These are phyloP conservation scores for Kwoniella europaea DNA, from an alignment of 768 basidiomycete genomes.

Conservation along the genomic window DNA sequence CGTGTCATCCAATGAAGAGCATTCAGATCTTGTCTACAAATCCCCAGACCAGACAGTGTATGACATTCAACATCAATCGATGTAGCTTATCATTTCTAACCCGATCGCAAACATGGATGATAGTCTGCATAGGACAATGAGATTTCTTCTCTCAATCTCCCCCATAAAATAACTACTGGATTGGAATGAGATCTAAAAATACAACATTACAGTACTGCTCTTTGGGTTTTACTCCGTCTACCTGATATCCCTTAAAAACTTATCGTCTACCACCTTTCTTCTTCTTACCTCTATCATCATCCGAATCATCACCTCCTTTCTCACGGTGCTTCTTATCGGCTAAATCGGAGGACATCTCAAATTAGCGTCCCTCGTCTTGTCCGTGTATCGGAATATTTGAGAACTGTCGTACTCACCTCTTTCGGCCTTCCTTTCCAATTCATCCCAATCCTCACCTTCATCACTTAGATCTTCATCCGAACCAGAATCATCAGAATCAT, in stretches of 20 bases:
- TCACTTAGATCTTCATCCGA: slow-evolving; percentile 49
- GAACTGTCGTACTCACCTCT: slow-evolving; percentile 65
- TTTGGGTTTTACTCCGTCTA: too few species aligned
- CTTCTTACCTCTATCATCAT: slow-evolving; percentile 51
- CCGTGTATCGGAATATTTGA: neutral
- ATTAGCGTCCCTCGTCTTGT: slow-evolving; percentile 6
- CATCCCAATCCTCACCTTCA: slow-evolving; percentile 94
- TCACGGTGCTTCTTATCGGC: slow-evolving; percentile 63
- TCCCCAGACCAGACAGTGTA: too few species aligned
- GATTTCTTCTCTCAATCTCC: too few species aligned
- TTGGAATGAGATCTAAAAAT: too few species aligned
- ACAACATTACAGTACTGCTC: too few species aligned
- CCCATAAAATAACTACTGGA: too few species aligned
- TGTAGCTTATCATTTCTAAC: too few species aligned
- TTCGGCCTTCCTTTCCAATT: slow-evolving; percentile 87
- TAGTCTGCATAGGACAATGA: too few species aligned
- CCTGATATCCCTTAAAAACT: neutral
- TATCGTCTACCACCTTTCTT: slow-evolving; percentile 49
- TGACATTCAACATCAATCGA: too few species aligned
- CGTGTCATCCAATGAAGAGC: neutral
- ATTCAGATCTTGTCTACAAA: too few species aligned
- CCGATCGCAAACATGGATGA: too few species aligned
- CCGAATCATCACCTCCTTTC: slow-evolving; percentile 49
- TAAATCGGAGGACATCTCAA: slow-evolving; percentile 23
- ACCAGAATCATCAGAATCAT: slow-evolving; percentile 47